These are phyloP conservation scores for Huiozyma sinensis DNA, from an alignment of 805 yeast genomes.

Conservation along the genomic window DNA sequence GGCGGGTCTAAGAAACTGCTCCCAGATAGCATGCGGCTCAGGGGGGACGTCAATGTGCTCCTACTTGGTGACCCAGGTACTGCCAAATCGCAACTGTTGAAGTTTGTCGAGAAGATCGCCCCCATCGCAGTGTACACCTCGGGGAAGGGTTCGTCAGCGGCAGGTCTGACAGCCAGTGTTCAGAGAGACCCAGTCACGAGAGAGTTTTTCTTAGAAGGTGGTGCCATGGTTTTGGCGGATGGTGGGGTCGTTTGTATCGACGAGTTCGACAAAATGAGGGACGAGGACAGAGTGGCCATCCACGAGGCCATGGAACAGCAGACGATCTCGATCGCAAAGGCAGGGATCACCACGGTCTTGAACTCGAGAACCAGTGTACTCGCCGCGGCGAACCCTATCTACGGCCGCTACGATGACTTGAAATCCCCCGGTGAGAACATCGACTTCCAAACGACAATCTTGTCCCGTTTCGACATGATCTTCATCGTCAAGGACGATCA, in stretches of 20 bases:
- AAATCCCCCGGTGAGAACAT: constrained; percentile 96
- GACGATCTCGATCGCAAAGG: constrained; percentile 96
- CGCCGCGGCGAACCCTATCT: constrained; percentile 97
- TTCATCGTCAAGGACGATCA: constrained; percentile 95
- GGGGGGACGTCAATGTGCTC: constrained; percentile 94
- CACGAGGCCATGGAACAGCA: constrained; percentile 99
- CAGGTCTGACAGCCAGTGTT: constrained; percentile 96
- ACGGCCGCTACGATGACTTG: constrained; percentile 92
- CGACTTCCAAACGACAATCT: constrained; percentile 92
- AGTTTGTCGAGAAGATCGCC: constrained; percentile 88
- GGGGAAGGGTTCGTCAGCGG: constrained; percentile 99
- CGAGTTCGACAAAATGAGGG: constrained; percentile 98
- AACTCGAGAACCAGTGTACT: constrained; percentile 93
- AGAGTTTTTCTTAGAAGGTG: constrained; percentile 95
- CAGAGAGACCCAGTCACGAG: constrained; percentile 83
- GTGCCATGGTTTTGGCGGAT: constrained; percentile 99
- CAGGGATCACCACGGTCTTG: constrained; percentile 94
- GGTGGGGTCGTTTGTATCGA: constrained; percentile 99
- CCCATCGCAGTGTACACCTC: constrained; percentile 95
- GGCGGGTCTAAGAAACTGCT: constrained; percentile 88
- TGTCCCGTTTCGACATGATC: constrained; percentile 97
- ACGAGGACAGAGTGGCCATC: constrained; percentile 96
- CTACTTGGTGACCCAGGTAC: constrained; percentile 98
- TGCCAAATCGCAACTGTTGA: constrained; percentile 90
- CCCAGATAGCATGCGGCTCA: constrained; percentile 91